Conservation (phyloP, 805 yeast genomes). For the Priceomyces haplophilus region DNA sequence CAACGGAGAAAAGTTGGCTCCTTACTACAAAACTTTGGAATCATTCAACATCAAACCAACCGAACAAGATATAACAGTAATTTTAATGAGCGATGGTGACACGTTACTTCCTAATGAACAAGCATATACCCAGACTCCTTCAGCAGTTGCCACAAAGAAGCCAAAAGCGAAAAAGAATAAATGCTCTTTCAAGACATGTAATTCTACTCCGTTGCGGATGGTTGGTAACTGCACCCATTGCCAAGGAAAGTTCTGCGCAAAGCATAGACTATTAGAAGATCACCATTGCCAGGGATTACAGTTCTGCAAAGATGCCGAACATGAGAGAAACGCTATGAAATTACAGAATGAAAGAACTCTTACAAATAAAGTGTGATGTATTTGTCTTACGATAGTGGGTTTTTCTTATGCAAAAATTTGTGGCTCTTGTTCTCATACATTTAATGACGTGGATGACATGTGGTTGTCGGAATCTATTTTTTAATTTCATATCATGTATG, state of each 20-base stretch:
- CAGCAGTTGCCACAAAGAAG: slow-evolving; percentile 21
- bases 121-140: slow-evolving; percentile 11
- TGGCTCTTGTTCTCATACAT: no score
- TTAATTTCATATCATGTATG: neutral
- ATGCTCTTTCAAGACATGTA: slow-evolving; percentile 58
- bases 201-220: slow-evolving; percentile 59
- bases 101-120: slow-evolving; percentile 5
- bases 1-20: slow-evolving; percentile 38
- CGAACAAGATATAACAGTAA: slow-evolving; percentile 16
- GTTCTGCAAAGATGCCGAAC: slow-evolving; percentile 76
- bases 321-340: slow-evolving; percentile 79
- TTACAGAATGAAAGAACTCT: slow-evolving; percentile 84
- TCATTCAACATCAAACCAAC: slow-evolving; percentile 18
- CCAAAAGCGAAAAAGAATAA: slow-evolving; percentile 38
- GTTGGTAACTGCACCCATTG: slow-evolving; percentile 86
- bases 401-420: neutral
- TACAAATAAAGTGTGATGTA: slow-evolving; percentile 54
- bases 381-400: neutral
- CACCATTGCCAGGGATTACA: slow-evolving; percentile 78
- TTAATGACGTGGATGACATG: no score
- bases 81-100: slow-evolving; percentile 27
- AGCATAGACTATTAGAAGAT: slow-evolving; percentile 82
- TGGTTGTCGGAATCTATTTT: neutral
- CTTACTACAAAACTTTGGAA: slow-evolving; percentile 20
- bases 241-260: slow-evolving; percentile 80